Base-by-base conservation (phyloP, 2,329 filamentous ascomycete species). In the Teratosphaeriaceae sp. region DNA sequence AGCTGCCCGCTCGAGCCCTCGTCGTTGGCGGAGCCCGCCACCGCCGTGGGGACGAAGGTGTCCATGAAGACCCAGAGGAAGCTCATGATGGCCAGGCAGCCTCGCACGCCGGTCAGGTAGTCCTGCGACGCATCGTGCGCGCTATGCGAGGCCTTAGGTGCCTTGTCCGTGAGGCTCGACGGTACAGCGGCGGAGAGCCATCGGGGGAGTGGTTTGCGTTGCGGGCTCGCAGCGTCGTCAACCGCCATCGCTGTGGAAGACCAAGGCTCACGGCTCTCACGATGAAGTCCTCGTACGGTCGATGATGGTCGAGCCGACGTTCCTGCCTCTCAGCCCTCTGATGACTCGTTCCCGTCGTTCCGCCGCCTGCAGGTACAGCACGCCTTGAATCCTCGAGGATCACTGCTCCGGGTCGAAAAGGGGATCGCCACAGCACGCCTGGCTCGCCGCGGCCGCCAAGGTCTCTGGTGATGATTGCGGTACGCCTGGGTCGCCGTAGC, bases 41-140 rank as follows among this genome's bases (percentile, higher is more conserved):
- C 66, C 3, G 66, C 59, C 3, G 60, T 56, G 8, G 69, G 69
- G 9, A 64, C 61, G 47, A 70, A 71, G 2, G 59, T 61, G 31
- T 64, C 58, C 18, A 72, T 61, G 53, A 72, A 72, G 24, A 64
- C 54, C 55, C 66, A 71, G 40, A 71, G 54, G 43, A 70, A 71
- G 5, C 61, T 57, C 49, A 68, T 59, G 20, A 70, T 53, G 11
- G 63, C 63, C 7, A 71, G 48, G 11, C 66, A 44, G 23, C 68
- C 67, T 35, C 66, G 64, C 24, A 70, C 51, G 26, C 66, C 68
- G 26, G 65, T 47, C 13, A 71, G 61, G 38, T 69, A 65, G 51
- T 49, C 43, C 30, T 54, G 51, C 11, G 42, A 15, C 6, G 24
- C 23, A 37, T 51, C 48, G 35, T 46, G 43, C 5, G 29, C 27